Percentiles rank a stretch among this genome's conserved stretches.
These are phyloP conservation scores for Cystofilobasidium macerans DNA, from an alignment of 768 basidiomycete genomes.

Conservation along the genomic window DNA sequence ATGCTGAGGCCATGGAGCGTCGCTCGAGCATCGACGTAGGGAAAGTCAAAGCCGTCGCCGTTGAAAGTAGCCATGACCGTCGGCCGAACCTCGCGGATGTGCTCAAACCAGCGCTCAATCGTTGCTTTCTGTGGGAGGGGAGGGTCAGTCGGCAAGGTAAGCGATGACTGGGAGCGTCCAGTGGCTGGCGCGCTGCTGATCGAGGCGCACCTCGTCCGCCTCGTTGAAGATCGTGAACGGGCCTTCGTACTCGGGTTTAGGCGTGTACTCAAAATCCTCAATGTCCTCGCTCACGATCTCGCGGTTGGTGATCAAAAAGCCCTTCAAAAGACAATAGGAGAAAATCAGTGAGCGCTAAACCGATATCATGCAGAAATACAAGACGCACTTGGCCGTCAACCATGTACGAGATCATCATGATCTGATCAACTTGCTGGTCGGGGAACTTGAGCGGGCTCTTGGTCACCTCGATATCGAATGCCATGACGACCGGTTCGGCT, in stretches of 20 bases:
- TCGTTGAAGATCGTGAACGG: conserved; percentile 95
- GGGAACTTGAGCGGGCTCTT: conserved; percentile 99
- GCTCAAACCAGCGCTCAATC: conserved; percentile 79
- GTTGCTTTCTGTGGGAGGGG: conserved; percentile 30
- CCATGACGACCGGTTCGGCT: conserved; percentile 98
- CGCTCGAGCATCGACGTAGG: conserved; percentile 78
- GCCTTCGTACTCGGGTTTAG: conserved; percentile 93
- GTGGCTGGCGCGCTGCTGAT: neutral
- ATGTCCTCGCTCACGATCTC: conserved; percentile 97
- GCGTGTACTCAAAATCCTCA: conserved; percentile 97
- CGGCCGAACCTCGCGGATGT: conserved; percentile 83
- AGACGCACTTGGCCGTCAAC: conserved; percentile 61
- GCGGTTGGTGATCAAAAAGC: conserved; percentile 91
- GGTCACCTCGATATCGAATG: conserved; percentile 96
- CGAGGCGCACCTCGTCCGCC: conserved; percentile 62
- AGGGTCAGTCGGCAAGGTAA: neutral
- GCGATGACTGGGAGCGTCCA: neutral
- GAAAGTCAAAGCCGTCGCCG: conserved; percentile 99
- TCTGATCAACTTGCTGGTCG: conserved; percentile 87
- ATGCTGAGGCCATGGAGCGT: conserved; percentile 87
- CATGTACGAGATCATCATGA: conserved; percentile 99
- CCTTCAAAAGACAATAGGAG: conserved; percentile 37
- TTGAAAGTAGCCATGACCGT: conserved; percentile 98
- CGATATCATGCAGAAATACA: neutral
- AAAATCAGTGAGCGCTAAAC: neutral